Evolutionary conservation across 306 rosid genomes (phyloP).

Genomic region (Myrica gale): DNA sequence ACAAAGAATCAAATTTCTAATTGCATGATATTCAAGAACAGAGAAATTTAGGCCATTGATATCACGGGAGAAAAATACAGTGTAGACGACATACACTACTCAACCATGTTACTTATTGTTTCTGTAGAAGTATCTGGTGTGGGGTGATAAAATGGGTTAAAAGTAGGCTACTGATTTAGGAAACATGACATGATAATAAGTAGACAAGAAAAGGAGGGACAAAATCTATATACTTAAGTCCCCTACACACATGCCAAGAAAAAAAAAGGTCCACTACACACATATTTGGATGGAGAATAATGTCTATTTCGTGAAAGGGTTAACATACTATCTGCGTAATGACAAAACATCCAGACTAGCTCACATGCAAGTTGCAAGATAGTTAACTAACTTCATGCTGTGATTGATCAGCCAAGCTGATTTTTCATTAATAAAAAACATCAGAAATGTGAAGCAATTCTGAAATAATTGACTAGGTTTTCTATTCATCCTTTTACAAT

Average conservation of each 20-base stretch:
- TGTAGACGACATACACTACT: neutral
- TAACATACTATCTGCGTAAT: neutral
- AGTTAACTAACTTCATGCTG: neutral
- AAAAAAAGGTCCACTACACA: too few species aligned
- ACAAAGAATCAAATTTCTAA: too few species aligned
- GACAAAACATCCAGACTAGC: neutral
- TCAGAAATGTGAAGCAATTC: neutral
- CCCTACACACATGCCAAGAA: neutral
- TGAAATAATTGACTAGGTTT: neutral
- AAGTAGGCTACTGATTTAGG: neutral
- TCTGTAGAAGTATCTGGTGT: neutral
- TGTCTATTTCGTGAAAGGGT: neutral
- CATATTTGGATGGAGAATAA: neutral
- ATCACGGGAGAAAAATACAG: neutral
- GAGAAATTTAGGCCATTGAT: too few species aligned
- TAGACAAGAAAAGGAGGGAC: too few species aligned
- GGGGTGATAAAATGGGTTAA: neutral
- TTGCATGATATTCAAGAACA: too few species aligned
- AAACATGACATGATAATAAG: too few species aligned
- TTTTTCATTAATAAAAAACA: neutral
- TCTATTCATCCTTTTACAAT: neutral
- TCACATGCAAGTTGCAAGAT: neutral
- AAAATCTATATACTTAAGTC: neutral
- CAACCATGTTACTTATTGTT: neutral
- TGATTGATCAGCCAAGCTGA: neutral